These are phyloP conservation scores for Colletotrichum scovillei DNA, from an alignment of 2,329 filamentous ascomycete species.

Conservation along the genomic window DNA sequence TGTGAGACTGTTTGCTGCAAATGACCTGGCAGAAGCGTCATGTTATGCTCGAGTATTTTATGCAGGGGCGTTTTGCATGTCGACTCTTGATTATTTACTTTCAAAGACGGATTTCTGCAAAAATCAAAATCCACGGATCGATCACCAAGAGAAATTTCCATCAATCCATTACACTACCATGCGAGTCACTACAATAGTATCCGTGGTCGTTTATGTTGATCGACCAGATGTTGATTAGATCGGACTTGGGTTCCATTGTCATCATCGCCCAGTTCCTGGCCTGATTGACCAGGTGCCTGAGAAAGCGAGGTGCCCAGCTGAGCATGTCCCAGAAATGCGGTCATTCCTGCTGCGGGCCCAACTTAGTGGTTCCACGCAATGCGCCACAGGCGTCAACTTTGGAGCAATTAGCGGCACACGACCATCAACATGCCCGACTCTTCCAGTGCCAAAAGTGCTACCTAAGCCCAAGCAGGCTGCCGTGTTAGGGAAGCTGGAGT, in stretches of 20 bases:
- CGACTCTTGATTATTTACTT: neutral
- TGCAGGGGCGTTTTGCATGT: neutral
- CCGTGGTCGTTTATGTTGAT: neutral
- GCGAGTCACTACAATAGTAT: neutral
- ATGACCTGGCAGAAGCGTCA: neutral
- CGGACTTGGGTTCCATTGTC: neutral
- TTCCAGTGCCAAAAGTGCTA: neutral
- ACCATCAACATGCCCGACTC: neutral
- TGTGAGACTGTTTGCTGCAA: neutral
- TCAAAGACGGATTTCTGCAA: neutral
- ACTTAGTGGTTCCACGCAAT: slow-evolving; percentile 4
- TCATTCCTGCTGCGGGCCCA: slow-evolving; percentile 3
- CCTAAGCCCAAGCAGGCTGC: neutral
- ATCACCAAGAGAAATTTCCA: neutral
- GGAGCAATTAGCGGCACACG: neutral
- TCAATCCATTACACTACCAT: neutral
- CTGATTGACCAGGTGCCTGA: neutral
- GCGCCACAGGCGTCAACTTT: slow-evolving; percentile 3
- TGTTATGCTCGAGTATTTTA: neutral
- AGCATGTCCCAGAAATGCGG: neutral
- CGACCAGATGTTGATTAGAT: neutral
- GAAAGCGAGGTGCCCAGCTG: neutral
- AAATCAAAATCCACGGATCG: neutral
- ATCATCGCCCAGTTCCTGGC: neutral
- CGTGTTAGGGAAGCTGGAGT: too few relatives aligned